phyloP scores from a whole-genome alignment of 1,284 basidiomycete species.

The Trichosporon sp. region DNA sequence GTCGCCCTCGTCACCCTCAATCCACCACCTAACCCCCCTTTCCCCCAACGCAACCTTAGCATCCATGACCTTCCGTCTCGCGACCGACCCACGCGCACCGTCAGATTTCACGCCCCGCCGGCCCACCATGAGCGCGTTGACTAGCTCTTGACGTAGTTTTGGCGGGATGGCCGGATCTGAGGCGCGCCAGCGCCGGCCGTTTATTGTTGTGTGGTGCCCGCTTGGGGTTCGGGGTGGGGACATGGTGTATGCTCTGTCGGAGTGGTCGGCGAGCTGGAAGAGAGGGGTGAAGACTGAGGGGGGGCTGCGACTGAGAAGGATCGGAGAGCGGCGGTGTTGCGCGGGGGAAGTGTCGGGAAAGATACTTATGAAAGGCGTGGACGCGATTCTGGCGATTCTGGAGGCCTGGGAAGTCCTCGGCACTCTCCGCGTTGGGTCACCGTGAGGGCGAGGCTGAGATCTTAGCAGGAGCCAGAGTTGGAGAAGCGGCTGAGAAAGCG shows the following conservation, averaged over 20 bases:
- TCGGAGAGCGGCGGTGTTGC: too few relatives aligned
- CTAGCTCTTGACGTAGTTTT: conserved; percentile 1
- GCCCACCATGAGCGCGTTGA: not conserved
- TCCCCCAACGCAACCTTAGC: conserved; percentile 3
- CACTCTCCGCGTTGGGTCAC: too few relatives aligned
- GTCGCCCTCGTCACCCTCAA: not conserved
- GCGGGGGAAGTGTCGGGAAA: too few relatives aligned
- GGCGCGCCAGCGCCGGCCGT: conserved; percentile 1
- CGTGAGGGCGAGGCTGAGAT: too few relatives aligned
- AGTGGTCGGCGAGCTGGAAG: not conserved
- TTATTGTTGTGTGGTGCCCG: not conserved
- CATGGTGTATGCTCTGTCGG: not conserved
- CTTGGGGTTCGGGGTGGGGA: not conserved
- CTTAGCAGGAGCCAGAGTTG: too few relatives aligned
- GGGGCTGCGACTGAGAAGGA: too few relatives aligned
- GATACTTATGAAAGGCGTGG: too few relatives aligned
- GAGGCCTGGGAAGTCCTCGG: too few relatives aligned
- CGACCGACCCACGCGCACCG: not conserved
- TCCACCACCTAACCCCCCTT: not conserved
- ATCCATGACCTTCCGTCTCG: not conserved
- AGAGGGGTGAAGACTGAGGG: not conserved
- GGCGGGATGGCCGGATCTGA: not conserved
- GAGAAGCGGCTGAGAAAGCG: too few relatives aligned
- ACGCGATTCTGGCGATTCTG: too few relatives aligned
- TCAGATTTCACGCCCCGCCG: not conserved